Evolutionary conservation across 306 rosid species (phyloP).

Genomic region (Dicorynia guianensis): DNA sequence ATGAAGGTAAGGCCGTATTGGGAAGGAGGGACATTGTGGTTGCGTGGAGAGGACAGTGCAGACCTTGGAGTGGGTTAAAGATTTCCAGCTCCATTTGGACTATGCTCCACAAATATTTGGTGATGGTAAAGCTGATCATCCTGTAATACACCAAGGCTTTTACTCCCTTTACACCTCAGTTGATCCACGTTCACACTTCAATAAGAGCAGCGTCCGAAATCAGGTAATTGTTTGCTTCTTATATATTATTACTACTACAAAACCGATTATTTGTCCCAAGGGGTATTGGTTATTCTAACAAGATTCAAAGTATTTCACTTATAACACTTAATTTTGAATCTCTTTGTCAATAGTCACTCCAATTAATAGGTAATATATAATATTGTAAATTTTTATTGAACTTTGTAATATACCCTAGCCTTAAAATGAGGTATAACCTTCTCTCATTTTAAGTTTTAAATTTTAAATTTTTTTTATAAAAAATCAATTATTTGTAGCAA

Average conservation of each 20-base stretch:
- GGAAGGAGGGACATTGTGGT: conserved; percentile 84
- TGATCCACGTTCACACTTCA: conserved; percentile 47
- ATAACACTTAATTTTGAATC: too few relatives aligned
- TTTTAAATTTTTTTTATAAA: too few relatives aligned
- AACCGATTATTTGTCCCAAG: too few relatives aligned
- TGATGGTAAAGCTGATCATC: conserved; percentile 24
- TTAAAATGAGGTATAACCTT: too few relatives aligned
- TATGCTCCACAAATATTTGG: conserved; percentile 57
- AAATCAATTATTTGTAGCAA: too few relatives aligned
- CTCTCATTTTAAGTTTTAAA: too few relatives aligned
- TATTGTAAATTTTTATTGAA: too few relatives aligned
- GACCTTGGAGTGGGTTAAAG: conserved; percentile 69
- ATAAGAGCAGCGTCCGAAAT: conserved; percentile 55
- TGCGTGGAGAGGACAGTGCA: conserved; percentile 84
- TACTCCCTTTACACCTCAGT: conserved; percentile 70
- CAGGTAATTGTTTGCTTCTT: conserved; percentile 50
- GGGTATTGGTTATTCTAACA: too few relatives aligned
- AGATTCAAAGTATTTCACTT: too few relatives aligned
- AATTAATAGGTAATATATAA: too few relatives aligned
- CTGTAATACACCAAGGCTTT: conserved; percentile 71
- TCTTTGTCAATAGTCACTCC: too few relatives aligned
- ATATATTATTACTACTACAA: neutral
- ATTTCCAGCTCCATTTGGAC: conserved; percentile 51
- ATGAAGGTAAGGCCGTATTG: conserved; percentile 60
- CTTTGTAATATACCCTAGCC: too few relatives aligned